Evolutionary conservation across 768 basidiomycete species (phyloP).

Genomic region (Tulasnella sp.): DNA sequence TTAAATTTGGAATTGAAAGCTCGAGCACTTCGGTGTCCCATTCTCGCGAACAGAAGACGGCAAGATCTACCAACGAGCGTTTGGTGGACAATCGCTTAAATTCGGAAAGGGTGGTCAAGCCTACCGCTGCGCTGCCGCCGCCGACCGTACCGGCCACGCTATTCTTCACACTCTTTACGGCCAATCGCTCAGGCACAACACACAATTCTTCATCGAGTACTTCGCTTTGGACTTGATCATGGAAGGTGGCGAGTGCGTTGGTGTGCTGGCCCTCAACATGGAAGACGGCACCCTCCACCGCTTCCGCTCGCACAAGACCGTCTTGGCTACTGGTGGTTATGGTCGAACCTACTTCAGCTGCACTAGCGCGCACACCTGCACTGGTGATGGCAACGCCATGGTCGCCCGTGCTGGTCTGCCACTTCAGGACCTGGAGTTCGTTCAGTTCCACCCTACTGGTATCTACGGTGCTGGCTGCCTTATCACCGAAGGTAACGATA

Average conservation of each 20-base stretch:
- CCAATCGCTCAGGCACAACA: conserved; percentile 97
- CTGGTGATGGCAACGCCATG: conserved; percentile 99
- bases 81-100: conserved; percentile 96
- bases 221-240: conserved; percentile 99
- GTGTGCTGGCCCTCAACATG: conserved; percentile 99
- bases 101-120: conserved; percentile 98
- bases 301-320: conserved; percentile 97
- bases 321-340: conserved; percentile 96
- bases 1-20: conserved; percentile 47
- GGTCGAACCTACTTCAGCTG: conserved; percentile 98
- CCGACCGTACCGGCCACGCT: conserved; percentile 97
- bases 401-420: conserved; percentile 94
- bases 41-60: conserved; percentile 98
- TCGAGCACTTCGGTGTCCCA: conserved; percentile 97
- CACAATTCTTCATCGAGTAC: conserved; percentile 99
- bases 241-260: conserved; percentile 98
- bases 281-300: conserved; percentile 99
- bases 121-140: conserved; percentile 97
- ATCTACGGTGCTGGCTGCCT: conserved; percentile 99
- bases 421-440: conserved; percentile 95
- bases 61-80: conserved; percentile 99
- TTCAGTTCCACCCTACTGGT: conserved; percentile 99
- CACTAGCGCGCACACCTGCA: conserved; percentile 98
- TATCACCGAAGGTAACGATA: conserved; percentile 88
- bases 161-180: conserved; percentile 98